Evolutionary conservation across 1,284 basidiomycete species (phyloP), one percentile per base, ranked within the genome.

Genomic region (Heterobasidion irregulare): DNA sequence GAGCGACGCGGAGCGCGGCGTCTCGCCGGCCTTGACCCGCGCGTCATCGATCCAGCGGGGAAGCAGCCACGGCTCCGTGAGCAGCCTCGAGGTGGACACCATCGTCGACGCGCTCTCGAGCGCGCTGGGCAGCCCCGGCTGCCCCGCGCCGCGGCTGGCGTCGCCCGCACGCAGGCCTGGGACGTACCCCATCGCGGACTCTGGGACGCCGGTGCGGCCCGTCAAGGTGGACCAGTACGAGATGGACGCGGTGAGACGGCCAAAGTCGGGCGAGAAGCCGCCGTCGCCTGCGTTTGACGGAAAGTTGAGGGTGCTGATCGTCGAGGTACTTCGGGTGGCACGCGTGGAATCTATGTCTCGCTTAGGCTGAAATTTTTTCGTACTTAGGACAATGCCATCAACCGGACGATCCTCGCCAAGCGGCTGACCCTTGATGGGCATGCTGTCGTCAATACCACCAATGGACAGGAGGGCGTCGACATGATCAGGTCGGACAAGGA

Each of bases 321-420:
- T 90, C 2, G 89, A 92, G 74, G 85, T 84, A 63, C 60, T n/a
- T n/a, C n/a, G n/a, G n/a, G n/a, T n/a, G n/a, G n/a, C n/a, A n/a
- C n/a, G n/a, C n/a, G n/a, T n/a, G n/a, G n/a, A n/a, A n/a, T n/a
- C n/a, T n/a, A n/a, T n/a, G n/a, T n/a, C n/a, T n/a, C n/a, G n/a
- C n/a, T n/a, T n/a, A n/a, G n/a, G n/a, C n/a, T n/a, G n/a, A n/a
- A n/a, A n/a, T n/a, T n/a, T n/a, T n/a, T n/a, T n/a, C n/a, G n/a
- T n/a, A n/a, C n/a, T n/a, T n/a, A 87, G 84, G 85, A 90, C 62
- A 89, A 92, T 61, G 77, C 83, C 55, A 84, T 93, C 65, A 93
- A 93, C 66, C 79, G 84, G 10, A 79, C 75, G 53, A 85, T 93
- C 38, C 75, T 93, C 2, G 78, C 79, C 13, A 90, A 89, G 65